Conservation (phyloP, 148 eudicot species). For the Camellia japonica region DNA sequence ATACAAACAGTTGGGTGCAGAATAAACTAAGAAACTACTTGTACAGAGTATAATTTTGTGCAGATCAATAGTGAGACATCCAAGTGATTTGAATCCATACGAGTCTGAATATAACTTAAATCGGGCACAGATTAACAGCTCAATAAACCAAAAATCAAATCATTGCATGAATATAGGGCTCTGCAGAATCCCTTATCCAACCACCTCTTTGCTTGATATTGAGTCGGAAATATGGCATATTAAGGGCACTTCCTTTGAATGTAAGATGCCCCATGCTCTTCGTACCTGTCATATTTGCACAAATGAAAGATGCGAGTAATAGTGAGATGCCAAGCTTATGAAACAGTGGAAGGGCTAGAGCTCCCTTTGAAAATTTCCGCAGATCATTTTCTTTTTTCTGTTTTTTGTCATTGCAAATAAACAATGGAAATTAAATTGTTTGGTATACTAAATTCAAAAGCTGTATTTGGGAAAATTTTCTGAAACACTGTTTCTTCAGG, state of each 20-base stretch:
- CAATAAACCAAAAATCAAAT: neutral
- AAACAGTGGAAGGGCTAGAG: neutral
- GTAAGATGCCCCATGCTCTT: slow-evolving; percentile 89
- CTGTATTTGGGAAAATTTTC: no score
- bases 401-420: neutral
- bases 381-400: neutral
- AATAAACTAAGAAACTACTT: neutral
- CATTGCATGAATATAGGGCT: neutral
- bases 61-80: neutral
- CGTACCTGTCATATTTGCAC: slow-evolving; percentile 51
- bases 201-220: neutral
- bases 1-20: neutral
- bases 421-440: neutral
- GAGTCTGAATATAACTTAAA: slow-evolving; percentile 7
- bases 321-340: neutral
- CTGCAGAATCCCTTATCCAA: neutral
- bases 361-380: neutral
- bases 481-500: no score
- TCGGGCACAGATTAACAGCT: neutral
- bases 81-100: neutral
- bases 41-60: neutral
- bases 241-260: slow-evolving; percentile 93
- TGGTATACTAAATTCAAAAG: no score
- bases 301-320: neutral
- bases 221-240: neutral